Percentiles rank a stretch among this genome's conserved stretches.
These are phyloP conservation scores for Pyronema omphalodes DNA, from an alignment of 495 filamentous ascomycete genomes.

Conservation along the genomic window DNA sequence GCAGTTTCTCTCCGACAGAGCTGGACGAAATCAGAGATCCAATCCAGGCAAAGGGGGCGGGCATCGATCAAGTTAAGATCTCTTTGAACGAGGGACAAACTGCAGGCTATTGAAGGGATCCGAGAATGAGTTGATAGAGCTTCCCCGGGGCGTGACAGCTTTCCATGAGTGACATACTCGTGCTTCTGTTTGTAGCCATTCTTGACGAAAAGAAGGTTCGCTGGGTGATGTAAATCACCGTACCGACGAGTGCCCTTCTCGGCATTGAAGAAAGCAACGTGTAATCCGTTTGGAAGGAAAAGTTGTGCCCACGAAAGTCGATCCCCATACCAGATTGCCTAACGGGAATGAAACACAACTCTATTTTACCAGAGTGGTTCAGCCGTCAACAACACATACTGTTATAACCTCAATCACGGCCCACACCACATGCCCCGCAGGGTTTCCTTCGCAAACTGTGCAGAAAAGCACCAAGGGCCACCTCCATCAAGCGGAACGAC, in stretches of 20 bases:
- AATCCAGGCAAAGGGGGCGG: constrained; percentile 20
- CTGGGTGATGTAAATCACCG: constrained; percentile 17
- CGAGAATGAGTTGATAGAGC: constrained; percentile 27
- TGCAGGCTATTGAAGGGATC: constrained; percentile 22
- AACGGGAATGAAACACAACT: background rate
- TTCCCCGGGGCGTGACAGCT: constrained; percentile 23
- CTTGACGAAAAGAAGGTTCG: constrained; percentile 18
- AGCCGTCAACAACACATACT: constrained; percentile 14
- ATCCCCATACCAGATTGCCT: constrained; percentile 18
- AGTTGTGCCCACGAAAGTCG: constrained; percentile 16
- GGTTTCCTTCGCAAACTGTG: constrained; percentile 21
- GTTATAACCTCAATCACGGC: constrained; percentile 8
- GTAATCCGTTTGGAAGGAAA: constrained; percentile 21
- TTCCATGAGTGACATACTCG: constrained; percentile 15
- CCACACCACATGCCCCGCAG: constrained; percentile 15
- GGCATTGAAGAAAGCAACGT: constrained; percentile 13
- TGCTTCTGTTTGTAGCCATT: constrained; percentile 22
- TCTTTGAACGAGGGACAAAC: constrained; percentile 9
- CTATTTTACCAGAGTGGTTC: background rate
- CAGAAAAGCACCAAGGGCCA: constrained; percentile 13
- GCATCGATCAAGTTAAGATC: constrained; percentile 16
- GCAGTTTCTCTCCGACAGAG: constrained; percentile 12
- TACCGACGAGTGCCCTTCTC: constrained; percentile 23
- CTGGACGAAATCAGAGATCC: constrained; percentile 10
- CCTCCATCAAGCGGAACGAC: constrained; percentile 10